Evolutionary conservation across 192 early-diverging fungal genomes (phyloP), one percentile per base, ranked within the genome.

Genomic region (Coemansia sp.): DNA sequence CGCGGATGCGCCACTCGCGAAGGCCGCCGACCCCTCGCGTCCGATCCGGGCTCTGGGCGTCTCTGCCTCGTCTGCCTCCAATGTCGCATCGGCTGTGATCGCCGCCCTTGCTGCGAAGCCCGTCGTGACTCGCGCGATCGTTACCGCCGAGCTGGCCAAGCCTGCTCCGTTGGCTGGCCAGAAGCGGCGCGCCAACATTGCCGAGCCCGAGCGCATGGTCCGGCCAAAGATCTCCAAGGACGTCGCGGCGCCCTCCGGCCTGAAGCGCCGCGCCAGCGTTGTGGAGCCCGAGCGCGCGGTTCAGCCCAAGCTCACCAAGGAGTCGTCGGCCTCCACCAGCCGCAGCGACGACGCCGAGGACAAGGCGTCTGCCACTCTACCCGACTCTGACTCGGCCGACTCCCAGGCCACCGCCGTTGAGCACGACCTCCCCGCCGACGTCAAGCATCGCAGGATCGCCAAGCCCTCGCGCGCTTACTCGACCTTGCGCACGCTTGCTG

Each of bases 351-450:
- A 59, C 4, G 24, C 63, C 14, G 29, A 42, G 14, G 25, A 37
- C 32, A 65, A 49, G 51, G 15, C 54, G 2, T n/a, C 62, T 17
- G 59, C 67, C 39, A 38, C 62, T 10, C 35, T 31, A n/a, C 65
- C 70, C 17, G 72, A 68, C 40, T 68, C 79, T 2, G 60, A 70
- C 60, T 32, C 35, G 2, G 46, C 67, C 5, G 79, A 82, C 32
- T 76, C 79, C 39, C 73, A 76, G 64, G 40, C 65, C 43, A 82
- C 79, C 2, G 74, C 61, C 12, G 79, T 82, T 15, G 79, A 73
- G 29, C 14, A n/a, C 27, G 37, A 22, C n/a, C 38, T 49, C 9
- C 32, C 49, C 1, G 43, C 51, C 19, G 59, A 51, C 5, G 46
- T 68, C 42, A 15, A 27, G 1, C 38, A 49, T 53, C 77, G 77